Conservation (phyloP, 768 basidiomycete genomes). For the Auricularia sp. region DNA sequence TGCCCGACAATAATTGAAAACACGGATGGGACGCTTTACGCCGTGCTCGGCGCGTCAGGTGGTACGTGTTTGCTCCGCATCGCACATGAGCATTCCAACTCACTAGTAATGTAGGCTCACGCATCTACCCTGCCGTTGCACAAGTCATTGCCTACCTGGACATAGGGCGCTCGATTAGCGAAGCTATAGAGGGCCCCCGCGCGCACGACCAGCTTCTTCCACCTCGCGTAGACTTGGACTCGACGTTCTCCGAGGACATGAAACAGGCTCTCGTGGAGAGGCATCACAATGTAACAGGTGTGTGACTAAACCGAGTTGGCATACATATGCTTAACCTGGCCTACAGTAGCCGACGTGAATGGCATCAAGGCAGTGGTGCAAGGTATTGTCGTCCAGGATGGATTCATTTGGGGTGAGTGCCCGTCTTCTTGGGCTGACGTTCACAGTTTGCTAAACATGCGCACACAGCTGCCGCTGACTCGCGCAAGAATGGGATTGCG, state of each 20-base stretch:
- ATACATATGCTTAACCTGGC: not conserved
- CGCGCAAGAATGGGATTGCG: constrained; percentile 86
- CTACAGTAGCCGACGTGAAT: constrained; percentile 51
- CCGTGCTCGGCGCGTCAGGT: constrained; percentile 76
- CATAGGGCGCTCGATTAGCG: constrained; percentile 58
- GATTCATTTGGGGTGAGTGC: constrained; percentile 34
- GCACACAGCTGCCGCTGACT: constrained; percentile 71
- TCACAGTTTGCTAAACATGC: not conserved
- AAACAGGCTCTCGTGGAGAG: constrained; percentile 43
- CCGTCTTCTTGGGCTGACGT: not conserved
- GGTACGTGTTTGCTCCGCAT: constrained; percentile 18
- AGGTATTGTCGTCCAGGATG: constrained; percentile 41
- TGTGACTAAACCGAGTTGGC: constrained; percentile 10
- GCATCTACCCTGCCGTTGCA: constrained; percentile 71
- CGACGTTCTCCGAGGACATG: constrained; percentile 45
- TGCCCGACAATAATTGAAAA: constrained; percentile 73
- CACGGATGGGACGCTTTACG: constrained; percentile 58
- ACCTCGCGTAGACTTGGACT: constrained; percentile 45
- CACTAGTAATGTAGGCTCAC: constrained; percentile 31
- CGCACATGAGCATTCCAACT: not conserved
- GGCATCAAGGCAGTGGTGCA: constrained; percentile 73
- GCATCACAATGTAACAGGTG: constrained; percentile 68
- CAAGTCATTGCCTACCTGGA: constrained; percentile 66
- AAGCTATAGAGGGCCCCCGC: constrained; percentile 76
- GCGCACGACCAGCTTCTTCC: constrained; percentile 86